Evolutionary conservation across 768 basidiomycete genomes (phyloP).

Genomic region (Leucocoprinus birnbaumii): DNA sequence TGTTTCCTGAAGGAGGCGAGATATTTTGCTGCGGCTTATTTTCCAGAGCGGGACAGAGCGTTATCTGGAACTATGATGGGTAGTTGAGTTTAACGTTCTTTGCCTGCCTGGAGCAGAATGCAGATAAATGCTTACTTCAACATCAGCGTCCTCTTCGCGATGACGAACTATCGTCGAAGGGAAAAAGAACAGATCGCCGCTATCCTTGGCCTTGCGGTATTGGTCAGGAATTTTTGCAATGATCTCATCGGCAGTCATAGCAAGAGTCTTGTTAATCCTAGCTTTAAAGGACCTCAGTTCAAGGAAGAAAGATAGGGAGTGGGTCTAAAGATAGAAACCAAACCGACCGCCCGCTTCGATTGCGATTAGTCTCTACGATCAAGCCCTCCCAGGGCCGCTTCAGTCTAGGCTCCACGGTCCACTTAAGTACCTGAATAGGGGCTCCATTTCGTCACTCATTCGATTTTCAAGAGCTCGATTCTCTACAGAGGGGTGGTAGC

Average conservation of each 20-base stretch:
- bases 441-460: background rate
- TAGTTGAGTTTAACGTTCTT: background rate
- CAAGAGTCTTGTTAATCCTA: background rate
- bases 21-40: constrained; percentile 64
- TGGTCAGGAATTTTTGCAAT: constrained; percentile 49
- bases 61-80: constrained; percentile 71
- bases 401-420: background rate
- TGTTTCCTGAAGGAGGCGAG: constrained; percentile 20
- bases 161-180: constrained; percentile 67
- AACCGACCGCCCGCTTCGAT: no score
- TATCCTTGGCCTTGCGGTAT: constrained; percentile 55
- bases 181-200: constrained; percentile 75
- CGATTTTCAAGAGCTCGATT: background rate
- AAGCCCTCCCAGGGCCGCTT: background rate
- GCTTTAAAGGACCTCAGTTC: background rate
- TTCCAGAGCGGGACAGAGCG: constrained; percentile 81
- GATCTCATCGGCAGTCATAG: constrained; percentile 45
- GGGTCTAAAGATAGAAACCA: background rate
- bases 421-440: background rate
- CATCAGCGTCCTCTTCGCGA: constrained; percentile 43
- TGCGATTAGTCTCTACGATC: no score
- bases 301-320: background rate
- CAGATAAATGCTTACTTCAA: constrained; percentile 49
- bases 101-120: no score
- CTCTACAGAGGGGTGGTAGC: background rate